These are phyloP conservation scores for Ilyonectria robusta DNA, from an alignment of 2,329 filamentous ascomycete genomes.

Conservation along the genomic window DNA sequence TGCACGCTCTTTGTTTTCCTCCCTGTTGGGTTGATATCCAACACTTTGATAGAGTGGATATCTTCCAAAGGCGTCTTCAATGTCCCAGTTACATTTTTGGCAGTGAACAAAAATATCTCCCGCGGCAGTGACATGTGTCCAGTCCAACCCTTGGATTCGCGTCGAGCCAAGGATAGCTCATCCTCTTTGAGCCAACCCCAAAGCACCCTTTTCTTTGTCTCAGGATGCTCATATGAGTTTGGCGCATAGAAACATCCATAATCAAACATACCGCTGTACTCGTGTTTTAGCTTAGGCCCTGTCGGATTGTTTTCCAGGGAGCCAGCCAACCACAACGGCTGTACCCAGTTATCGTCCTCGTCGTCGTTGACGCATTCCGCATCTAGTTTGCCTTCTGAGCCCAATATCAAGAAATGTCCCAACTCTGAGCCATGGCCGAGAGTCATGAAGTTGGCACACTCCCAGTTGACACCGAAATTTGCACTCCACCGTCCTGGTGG, in stretches of 20 bases:
- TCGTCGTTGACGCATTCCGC: neutral
- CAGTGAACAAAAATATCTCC: conserved; percentile 57
- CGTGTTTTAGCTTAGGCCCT: conserved; percentile 49
- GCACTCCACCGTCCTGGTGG: conserved; percentile 61
- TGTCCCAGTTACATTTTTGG: conserved; percentile 54
- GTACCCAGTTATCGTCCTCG: neutral
- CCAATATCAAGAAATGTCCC: conserved; percentile 60
- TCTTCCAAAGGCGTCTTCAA: conserved; percentile 53
- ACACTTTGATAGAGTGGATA: conserved; percentile 58
- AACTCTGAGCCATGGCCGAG: conserved; percentile 51
- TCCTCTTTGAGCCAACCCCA: conserved; percentile 68
- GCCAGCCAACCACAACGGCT: conserved; percentile 59
- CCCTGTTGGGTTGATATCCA: neutral
- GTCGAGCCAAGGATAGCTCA: conserved; percentile 58
- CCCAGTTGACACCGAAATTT: conserved; percentile 66
- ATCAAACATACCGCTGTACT: conserved; percentile 62
- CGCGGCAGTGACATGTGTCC: conserved; percentile 63
- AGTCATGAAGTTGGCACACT: conserved; percentile 63
- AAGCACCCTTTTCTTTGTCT: conserved; percentile 56
- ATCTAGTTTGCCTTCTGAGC: conserved; percentile 57
- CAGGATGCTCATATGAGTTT: conserved; percentile 63
- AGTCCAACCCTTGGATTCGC: conserved; percentile 64
- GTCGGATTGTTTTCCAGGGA: conserved; percentile 36
- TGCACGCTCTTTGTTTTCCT: conserved; percentile 53
- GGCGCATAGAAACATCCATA: conserved; percentile 64